phyloP scores from a whole-genome alignment of 208 protist genomes.

The Trypanosoma avium region DNA sequence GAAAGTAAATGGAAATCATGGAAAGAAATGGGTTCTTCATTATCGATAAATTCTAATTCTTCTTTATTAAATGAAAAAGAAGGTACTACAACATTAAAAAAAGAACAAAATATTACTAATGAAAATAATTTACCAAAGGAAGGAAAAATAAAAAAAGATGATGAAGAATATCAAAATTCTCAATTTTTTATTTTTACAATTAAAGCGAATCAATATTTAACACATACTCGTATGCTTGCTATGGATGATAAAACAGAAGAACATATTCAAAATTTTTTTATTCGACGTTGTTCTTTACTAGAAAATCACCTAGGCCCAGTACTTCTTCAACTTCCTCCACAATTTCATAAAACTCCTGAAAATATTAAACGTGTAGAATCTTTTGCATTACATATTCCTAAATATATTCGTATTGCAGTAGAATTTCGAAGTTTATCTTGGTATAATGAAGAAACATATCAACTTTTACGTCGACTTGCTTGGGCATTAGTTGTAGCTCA shows the following conservation, averaged over 20 bases:
- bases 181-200: slow-evolving; percentile 60
- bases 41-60: no score
- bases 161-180: background rate
- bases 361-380: slow-evolving; percentile 46
- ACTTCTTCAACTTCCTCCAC: slow-evolving; percentile 71
- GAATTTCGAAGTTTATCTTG: slow-evolving; percentile 72
- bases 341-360: slow-evolving; percentile 37
- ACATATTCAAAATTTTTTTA: slow-evolving; percentile 55
- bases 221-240: slow-evolving; percentile 58
- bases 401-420: slow-evolving; percentile 58
- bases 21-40: slow-evolving; percentile 43
- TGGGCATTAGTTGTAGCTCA: slow-evolving; percentile 75
- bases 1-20: slow-evolving; percentile 49
- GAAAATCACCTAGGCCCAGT: slow-evolving; percentile 57
- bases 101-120: background rate
- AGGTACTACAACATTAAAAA: no score
- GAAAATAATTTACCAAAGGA: no score
- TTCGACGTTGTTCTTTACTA: slow-evolving; percentile 37
- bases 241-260: slow-evolving; percentile 45
- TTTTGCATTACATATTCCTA: slow-evolving; percentile 39
- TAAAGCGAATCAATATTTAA: slow-evolving; percentile 79
- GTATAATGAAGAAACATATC: slow-evolving; percentile 51
- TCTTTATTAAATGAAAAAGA: no score
- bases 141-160: no score
- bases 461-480: slow-evolving; percentile 43